A percentile compares a stretch with the other conserved stretches of the same genome.
phyloP scores from a whole-genome alignment of 306 rosid species.

The Coriaria nepalensis region DNA sequence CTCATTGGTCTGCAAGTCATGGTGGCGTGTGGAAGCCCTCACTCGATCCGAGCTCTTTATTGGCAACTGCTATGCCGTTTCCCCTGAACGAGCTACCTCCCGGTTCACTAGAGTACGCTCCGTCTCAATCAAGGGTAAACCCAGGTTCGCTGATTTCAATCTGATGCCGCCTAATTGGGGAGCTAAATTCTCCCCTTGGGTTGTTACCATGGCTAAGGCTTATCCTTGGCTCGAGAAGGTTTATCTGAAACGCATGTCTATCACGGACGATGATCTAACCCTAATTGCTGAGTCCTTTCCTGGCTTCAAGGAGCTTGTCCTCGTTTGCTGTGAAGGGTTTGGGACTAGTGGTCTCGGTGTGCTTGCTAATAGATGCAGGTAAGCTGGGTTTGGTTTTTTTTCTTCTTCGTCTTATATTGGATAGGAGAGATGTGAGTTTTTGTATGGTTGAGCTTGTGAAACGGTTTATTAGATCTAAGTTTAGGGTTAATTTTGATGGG shows the following conservation, averaged over 20 bases:
- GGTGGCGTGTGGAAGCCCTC: slow-evolving; percentile 79
- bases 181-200: slow-evolving; percentile 74
- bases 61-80: slow-evolving; percentile 67
- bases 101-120: slow-evolving; percentile 47
- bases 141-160: slow-evolving; percentile 82
- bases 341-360: slow-evolving; percentile 58
- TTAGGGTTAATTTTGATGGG: no score
- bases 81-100: slow-evolving; percentile 44
- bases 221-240: slow-evolving; percentile 82
- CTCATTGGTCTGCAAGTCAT: slow-evolving; percentile 85
- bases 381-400: background rate
- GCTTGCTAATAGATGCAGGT: slow-evolving; percentile 63
- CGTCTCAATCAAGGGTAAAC: slow-evolving; percentile 60
- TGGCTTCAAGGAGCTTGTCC: slow-evolving; percentile 53
- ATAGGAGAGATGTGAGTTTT: background rate
- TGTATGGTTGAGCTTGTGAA: background rate
- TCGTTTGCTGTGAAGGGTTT: slow-evolving; percentile 72
- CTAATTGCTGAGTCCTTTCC: slow-evolving; percentile 38
- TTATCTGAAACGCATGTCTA: slow-evolving; percentile 65
- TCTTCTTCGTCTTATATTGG: background rate
- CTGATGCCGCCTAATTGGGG: slow-evolving; percentile 78
- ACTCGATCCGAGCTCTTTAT: slow-evolving; percentile 85
- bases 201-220: slow-evolving; percentile 32
- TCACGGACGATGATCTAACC: slow-evolving; percentile 49
- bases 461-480: no score